Percentiles rank a stretch among this genome's conserved stretches.
These are phyloP conservation scores for Amanita thiersii DNA, from an alignment of 768 basidiomycete species.

Conservation along the genomic window DNA sequence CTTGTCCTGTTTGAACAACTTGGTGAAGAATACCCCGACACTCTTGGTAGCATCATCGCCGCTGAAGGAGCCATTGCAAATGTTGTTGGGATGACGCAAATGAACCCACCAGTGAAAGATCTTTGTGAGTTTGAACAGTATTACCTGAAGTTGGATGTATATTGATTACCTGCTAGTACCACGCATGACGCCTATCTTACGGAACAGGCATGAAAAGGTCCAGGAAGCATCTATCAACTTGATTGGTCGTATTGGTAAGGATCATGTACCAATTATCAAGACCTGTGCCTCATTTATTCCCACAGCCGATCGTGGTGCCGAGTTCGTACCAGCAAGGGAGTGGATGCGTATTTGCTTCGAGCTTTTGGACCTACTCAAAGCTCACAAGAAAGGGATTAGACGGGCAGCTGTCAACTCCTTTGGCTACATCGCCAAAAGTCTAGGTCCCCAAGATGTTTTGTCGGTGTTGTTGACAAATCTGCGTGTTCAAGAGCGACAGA, in stretches of 20 bases:
- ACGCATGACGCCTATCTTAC: slow-evolving; percentile 99
- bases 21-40: slow-evolving; percentile 99
- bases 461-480: slow-evolving; percentile 93
- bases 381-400: slow-evolving; percentile 98
- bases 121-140: slow-evolving; percentile 57
- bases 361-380: slow-evolving; percentile 91
- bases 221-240: slow-evolving; percentile 99
- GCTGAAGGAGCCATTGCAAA: slow-evolving; percentile 98
- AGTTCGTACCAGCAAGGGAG: slow-evolving; percentile 96
- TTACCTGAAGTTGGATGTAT: neutral
- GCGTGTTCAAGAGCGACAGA: slow-evolving; percentile 97
- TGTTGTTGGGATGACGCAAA: slow-evolving; percentile 99
- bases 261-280: slow-evolving; percentile 14
- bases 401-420: slow-evolving; percentile 99
- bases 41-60: slow-evolving; percentile 97
- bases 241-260: slow-evolving; percentile 88
- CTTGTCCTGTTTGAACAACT: slow-evolving; percentile 97
- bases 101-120: slow-evolving; percentile 99
- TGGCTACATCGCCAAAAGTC: slow-evolving; percentile 98
- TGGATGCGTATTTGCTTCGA: slow-evolving; percentile 99
- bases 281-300: slow-evolving; percentile 2
- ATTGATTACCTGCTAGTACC: slow-evolving; percentile 55
- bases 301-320: slow-evolving; percentile 98
- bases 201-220: slow-evolving; percentile 98
- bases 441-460: slow-evolving; percentile 97